A percentile compares a stretch with the other conserved stretches of the same genome.
Conservation (phyloP, 1,284 basidiomycete species). For the Tilletia indica region DNA sequence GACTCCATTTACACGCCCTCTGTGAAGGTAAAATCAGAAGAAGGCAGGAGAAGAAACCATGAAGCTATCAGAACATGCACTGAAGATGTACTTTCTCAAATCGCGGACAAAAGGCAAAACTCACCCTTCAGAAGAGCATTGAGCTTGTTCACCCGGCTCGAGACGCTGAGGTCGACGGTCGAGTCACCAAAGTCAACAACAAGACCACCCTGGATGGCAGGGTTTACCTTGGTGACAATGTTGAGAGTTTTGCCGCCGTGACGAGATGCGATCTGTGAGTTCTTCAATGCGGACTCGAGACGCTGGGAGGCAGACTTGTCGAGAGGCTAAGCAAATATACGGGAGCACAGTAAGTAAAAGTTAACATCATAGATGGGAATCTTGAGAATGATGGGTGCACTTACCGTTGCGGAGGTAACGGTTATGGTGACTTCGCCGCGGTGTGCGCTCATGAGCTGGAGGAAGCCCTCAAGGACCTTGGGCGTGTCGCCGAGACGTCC, state of each 20-base stretch:
- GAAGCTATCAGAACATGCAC: neutral
- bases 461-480: constrained; percentile 87
- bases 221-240: constrained; percentile 53
- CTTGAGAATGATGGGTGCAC: constrained; percentile 24
- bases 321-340: constrained; percentile 37
- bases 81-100: neutral
- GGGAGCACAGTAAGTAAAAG: too few relatives aligned
- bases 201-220: constrained; percentile 64
- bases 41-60: neutral
- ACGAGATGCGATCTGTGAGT: constrained; percentile 45
- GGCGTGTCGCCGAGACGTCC: constrained; percentile 80
- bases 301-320: constrained; percentile 49
- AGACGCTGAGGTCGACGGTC: constrained; percentile 91
- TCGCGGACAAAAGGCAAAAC: neutral
- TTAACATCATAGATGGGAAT: neutral
- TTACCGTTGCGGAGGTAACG: constrained; percentile 71
- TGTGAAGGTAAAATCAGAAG: neutral
- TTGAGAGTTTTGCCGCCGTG: constrained; percentile 51
- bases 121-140: constrained; percentile 60
- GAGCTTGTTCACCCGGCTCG: constrained; percentile 87
- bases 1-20: constrained; percentile 4
- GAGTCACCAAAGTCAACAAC: constrained; percentile 97
- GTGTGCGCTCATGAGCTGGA: constrained; percentile 82
- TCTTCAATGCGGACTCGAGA: constrained; percentile 52
- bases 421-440: constrained; percentile 89